Base-by-base conservation (phyloP, 306 rosid genomes). In the Vigna radiata region DNA sequence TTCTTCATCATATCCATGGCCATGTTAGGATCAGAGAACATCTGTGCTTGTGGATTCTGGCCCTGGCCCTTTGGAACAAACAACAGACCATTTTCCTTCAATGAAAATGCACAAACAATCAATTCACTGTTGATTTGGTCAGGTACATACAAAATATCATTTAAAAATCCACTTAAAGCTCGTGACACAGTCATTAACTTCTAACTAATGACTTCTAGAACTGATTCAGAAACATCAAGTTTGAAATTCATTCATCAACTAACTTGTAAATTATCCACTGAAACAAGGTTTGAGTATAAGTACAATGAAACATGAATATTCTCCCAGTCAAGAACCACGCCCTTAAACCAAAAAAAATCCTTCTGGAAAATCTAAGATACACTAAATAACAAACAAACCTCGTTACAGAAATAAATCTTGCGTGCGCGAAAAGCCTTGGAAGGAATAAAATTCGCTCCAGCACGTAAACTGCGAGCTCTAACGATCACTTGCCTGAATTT, bases 1-100 rank as follows among this genome's bases (percentile, higher is more conserved):
- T 95, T 95, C 94, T 95, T 95, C 99, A 95, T 95, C 99, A 95
- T 95, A 81, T 95, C 99, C 97, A 92, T 90, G 53, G 99, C 99
- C 99, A 95, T 95, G 83, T 95, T 95, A 16, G 99, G 99, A 88
- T 95, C 99, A 29, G 97, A 92, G 77, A 95, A 92, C 99, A 95
- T 95, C 56, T 95, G 99, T 1, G 99, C 99, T 72, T 95, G 99
- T 16, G 97, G 87, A 85, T 95, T 92, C 78, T 74, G 87, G 5
- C 87, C 86, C 84, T 95, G 99, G 73, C 97, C 99, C 87, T 95
- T 95, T 2, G 97, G 97, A 77, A 92, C 97, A 82, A 87, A 75
- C 82, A 95, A 73, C 72, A 92, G 81, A 25, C 99, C 99, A 25
- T 90, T 95, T 83, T 95, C 99, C 99, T 95, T 81, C 78, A 78